Percentiles rank a stretch among this genome's conserved stretches.
These are phyloP conservation scores for Fusarium sp. DNA, from an alignment of 2,329 filamentous ascomycete genomes.

Conservation along the genomic window DNA sequence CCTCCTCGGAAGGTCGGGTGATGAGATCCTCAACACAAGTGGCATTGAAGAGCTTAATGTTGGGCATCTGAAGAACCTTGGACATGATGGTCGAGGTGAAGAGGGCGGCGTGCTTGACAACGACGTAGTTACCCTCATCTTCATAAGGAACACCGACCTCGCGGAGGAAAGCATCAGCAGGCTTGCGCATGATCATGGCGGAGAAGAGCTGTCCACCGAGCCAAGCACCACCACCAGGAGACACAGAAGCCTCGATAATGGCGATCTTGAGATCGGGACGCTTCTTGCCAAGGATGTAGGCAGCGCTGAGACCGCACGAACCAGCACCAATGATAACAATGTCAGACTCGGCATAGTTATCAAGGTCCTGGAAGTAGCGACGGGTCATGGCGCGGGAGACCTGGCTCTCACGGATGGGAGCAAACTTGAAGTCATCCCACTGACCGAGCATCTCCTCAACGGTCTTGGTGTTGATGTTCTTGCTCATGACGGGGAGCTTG, in stretches of 20 bases:
- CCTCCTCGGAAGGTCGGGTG: slow-evolving; percentile 71
- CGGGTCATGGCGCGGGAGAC: slow-evolving; percentile 94
- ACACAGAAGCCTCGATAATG: slow-evolving; percentile 87
- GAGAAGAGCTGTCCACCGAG: slow-evolving; percentile 94
- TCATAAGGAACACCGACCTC: slow-evolving; percentile 88
- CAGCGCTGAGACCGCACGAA: slow-evolving; percentile 85
- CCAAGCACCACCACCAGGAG: slow-evolving; percentile 90
- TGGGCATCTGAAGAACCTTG: slow-evolving; percentile 84
- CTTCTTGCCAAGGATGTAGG: slow-evolving; percentile 84
- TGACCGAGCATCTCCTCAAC: slow-evolving; percentile 69
- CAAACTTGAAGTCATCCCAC: slow-evolving; percentile 86
- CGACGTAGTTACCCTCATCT: slow-evolving; percentile 87
- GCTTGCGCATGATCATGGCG: slow-evolving; percentile 95
- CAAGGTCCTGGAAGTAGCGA: slow-evolving; percentile 91
- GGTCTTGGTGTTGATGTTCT: slow-evolving; percentile 47
- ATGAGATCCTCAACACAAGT: slow-evolving; percentile 93
- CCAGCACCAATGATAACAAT: slow-evolving; percentile 93
- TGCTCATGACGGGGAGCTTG: slow-evolving; percentile 35
- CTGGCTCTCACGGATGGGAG: slow-evolving; percentile 89
- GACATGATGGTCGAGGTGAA: slow-evolving; percentile 90
- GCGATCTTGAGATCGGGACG: slow-evolving; percentile 92
- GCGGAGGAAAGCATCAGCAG: slow-evolving; percentile 83
- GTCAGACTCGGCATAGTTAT: slow-evolving; percentile 90
- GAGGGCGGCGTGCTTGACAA: slow-evolving; percentile 92
- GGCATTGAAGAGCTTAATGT: slow-evolving; percentile 97